Evolutionary conservation across 139 green algal species (phyloP).

Genomic region (Haematococcus sp.): DNA sequence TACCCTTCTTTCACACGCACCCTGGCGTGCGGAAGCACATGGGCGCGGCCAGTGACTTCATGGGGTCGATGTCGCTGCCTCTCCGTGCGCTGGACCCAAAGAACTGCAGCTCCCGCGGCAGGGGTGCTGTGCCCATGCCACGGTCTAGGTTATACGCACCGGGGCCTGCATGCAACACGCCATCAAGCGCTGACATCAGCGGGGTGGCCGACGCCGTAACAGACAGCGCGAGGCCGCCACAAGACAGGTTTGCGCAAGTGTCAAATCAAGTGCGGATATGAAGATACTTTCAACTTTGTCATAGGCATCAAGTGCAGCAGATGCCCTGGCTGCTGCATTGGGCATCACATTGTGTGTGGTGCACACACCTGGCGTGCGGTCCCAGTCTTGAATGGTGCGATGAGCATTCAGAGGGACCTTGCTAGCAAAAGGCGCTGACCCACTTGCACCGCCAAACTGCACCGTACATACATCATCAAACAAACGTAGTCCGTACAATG

Average conservation of each 20-base stretch:
- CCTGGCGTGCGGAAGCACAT: neutral
- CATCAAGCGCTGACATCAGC: too few relatives aligned
- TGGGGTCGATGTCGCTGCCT: slow-evolving; percentile 12
- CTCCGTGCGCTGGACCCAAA: slow-evolving; percentile 5
- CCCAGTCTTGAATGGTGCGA: neutral
- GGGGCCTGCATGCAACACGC: too few relatives aligned
- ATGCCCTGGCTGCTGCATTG: too few relatives aligned
- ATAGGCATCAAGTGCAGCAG: too few relatives aligned
- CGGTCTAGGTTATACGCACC: slow-evolving; percentile 4
- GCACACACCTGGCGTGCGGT: neutral
- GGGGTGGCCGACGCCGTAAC: too few relatives aligned
- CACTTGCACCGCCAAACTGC: slow-evolving; percentile 6
- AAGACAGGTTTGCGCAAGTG: too few relatives aligned
- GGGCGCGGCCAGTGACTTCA: neutral
- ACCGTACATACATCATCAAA: too few relatives aligned
- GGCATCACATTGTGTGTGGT: too few relatives aligned
- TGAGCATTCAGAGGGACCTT: neutral
- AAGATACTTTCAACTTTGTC: too few relatives aligned
- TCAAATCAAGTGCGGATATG: too few relatives aligned
- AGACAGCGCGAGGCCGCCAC: too few relatives aligned
- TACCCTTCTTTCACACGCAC: neutral
- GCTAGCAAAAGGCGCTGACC: neutral
- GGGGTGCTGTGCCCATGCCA: neutral
- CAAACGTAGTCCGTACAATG: too few relatives aligned
- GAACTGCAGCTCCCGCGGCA: slow-evolving; percentile 1